Evolutionary conservation across 1,284 basidiomycete genomes (phyloP).

Genomic region (Apiotrichum brassicae): DNA sequence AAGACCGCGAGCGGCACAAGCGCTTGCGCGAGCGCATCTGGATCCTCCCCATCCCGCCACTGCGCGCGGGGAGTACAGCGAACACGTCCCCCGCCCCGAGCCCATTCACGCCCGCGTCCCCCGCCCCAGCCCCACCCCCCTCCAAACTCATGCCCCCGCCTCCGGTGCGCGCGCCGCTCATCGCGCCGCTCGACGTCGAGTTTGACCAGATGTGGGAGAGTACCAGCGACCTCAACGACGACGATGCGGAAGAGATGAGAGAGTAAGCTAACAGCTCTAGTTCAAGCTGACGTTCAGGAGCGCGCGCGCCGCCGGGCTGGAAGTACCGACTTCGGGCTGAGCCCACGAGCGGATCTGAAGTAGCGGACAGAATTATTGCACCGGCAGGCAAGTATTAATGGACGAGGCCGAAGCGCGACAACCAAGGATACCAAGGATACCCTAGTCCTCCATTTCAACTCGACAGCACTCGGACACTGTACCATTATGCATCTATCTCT

Average conservation of each 20-base stretch:
- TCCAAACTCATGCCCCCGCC: constrained; percentile 24
- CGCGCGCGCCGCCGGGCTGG: constrained; percentile 1
- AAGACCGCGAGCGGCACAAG: constrained; percentile 91
- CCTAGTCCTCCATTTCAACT: too few relatives aligned
- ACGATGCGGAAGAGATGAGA: constrained; percentile 52
- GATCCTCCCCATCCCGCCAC: constrained; percentile 58
- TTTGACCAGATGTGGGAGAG: constrained; percentile 92
- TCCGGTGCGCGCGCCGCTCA: constrained; percentile 30
- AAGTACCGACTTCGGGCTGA: not conserved
- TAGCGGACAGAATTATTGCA: not conserved
- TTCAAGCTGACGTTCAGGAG: constrained; percentile 4
- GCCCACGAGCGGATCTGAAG: too few relatives aligned
- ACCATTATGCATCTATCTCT: constrained; percentile 4
- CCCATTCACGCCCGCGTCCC: constrained; percentile 30
- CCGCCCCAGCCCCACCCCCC: constrained; percentile 9
- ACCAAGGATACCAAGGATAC: too few relatives aligned
- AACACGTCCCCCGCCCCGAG: constrained; percentile 1
- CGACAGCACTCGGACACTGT: too few relatives aligned
- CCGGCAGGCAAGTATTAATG: too few relatives aligned
- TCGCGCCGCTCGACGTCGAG: constrained; percentile 66
- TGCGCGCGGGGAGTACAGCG: constrained; percentile 6
- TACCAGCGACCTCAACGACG: constrained; percentile 78
- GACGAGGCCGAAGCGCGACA: too few relatives aligned
- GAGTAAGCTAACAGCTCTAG: constrained; percentile 25
- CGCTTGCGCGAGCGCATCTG: constrained; percentile 84